Conservation (phyloP, 2,329 filamentous ascomycete genomes). For the Stemphylium lycopersici region DNA sequence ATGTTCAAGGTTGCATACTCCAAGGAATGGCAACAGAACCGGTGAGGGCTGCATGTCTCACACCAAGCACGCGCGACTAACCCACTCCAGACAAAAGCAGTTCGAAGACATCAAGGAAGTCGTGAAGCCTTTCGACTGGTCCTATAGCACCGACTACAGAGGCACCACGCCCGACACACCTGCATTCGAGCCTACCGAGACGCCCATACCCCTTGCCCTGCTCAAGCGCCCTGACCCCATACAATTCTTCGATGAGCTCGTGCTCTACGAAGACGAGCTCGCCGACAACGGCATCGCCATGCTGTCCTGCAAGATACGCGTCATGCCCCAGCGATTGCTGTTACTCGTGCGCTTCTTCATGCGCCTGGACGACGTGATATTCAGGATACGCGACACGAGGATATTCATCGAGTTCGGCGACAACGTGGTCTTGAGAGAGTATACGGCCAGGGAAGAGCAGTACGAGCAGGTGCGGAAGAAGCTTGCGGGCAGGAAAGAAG, state of each 20-base stretch:
- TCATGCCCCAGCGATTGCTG: constrained; percentile 88
- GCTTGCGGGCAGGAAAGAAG: constrained; percentile 65
- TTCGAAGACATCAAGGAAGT: constrained; percentile 89
- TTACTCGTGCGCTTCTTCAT: constrained; percentile 88
- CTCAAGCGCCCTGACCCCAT: constrained; percentile 91
- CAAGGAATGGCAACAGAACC: constrained; percentile 78
- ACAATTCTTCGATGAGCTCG: constrained; percentile 93
- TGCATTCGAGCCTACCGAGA: constrained; percentile 54
- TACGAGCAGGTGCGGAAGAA: constrained; percentile 75
- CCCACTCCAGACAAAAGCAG: constrained; percentile 68
- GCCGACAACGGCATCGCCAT: constrained; percentile 96
- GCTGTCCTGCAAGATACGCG: constrained; percentile 86
- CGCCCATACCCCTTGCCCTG: constrained; percentile 80
- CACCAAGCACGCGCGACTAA: constrained; percentile 11
- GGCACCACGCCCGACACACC: constrained; percentile 64
- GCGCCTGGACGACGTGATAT: constrained; percentile 86
- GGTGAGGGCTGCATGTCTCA: constrained; percentile 45
- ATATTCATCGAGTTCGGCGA: constrained; percentile 88
- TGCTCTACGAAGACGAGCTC: constrained; percentile 95
- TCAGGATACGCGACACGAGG: constrained; percentile 86
- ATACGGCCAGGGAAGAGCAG: constrained; percentile 81
- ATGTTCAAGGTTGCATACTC: constrained; percentile 97
- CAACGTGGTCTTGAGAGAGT: constrained; percentile 83
- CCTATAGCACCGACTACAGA: constrained; percentile 86
- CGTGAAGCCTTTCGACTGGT: constrained; percentile 98